Percentiles rank a stretch among this genome's conserved stretches.
phyloP scores from a whole-genome alignment of 2,329 filamentous ascomycete species.

The Ascocoryne sarcoides region DNA sequence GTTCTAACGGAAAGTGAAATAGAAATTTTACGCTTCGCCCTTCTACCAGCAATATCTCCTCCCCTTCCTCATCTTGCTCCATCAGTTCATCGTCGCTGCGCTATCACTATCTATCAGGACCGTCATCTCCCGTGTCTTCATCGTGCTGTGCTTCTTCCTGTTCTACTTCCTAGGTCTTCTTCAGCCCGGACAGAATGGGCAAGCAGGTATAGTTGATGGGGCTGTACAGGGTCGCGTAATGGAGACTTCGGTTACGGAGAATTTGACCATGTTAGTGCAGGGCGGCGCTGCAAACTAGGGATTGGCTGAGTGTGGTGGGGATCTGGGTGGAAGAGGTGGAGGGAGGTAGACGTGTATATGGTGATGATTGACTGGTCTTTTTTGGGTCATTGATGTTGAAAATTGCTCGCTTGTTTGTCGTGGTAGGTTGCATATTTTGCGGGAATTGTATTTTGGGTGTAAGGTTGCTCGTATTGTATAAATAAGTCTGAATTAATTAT shows the following conservation, averaged over 20 bases:
- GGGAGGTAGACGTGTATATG: too few relatives aligned
- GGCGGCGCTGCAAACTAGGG: background rate
- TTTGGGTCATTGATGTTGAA: too few relatives aligned
- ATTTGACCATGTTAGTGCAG: background rate
- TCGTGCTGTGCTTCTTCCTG: conserved; percentile 9
- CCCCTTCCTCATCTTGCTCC: conserved; percentile 7
- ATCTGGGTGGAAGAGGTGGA: too few relatives aligned
- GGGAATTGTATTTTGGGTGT: too few relatives aligned
- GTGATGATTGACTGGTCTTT: too few relatives aligned
- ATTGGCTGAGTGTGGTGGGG: background rate
- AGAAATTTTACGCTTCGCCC: conserved; percentile 7
- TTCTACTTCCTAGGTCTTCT: conserved; percentile 13
- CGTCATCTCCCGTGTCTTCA: conserved; percentile 10
- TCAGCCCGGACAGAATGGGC: conserved; percentile 2
- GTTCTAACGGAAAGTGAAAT: background rate
- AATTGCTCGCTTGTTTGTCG: too few relatives aligned
- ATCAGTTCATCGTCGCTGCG: conserved; percentile 8
- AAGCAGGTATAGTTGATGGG: background rate
- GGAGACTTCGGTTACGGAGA: conserved; percentile 3
- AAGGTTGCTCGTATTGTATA: too few relatives aligned
- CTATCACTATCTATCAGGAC: conserved; percentile 12
- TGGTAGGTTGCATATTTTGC: too few relatives aligned
- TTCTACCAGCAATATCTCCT: conserved; percentile 5
- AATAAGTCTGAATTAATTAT: too few relatives aligned
- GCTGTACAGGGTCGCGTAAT: conserved; percentile 3